A percentile compares a stretch with the other conserved stretches of the same genome.
These are phyloP conservation scores for Hymenoscyphus linearis DNA, from an alignment of 2,329 filamentous ascomycete species.

Conservation along the genomic window DNA sequence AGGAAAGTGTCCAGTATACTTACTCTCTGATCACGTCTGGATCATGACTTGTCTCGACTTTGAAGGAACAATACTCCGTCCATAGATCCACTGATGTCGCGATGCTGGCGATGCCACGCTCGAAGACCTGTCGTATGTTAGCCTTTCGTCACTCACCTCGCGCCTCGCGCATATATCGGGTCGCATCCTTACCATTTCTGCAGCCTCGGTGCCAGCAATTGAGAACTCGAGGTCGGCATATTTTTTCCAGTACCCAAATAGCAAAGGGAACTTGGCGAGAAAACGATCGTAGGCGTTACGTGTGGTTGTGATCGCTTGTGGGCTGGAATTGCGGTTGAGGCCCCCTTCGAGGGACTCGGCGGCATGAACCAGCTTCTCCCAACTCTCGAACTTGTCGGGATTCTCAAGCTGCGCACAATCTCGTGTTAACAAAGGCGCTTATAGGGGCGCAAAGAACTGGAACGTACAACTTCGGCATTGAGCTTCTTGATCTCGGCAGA, in stretches of 20 bases:
- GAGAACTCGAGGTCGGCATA: slow-evolving; percentile 98
- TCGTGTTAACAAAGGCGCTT: slow-evolving; percentile 13
- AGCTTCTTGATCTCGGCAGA: slow-evolving; percentile 77
- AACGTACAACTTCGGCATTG: slow-evolving; percentile 68
- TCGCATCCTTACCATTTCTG: slow-evolving; percentile 71
- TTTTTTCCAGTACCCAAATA: slow-evolving; percentile 99
- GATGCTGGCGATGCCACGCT: slow-evolving; percentile 89
- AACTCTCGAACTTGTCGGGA: slow-evolving; percentile 86
- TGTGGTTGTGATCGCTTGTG: slow-evolving; percentile 81
- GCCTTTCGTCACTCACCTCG: slow-evolving; percentile 12
- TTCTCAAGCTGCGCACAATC: slow-evolving; percentile 41
- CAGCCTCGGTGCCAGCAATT: slow-evolving; percentile 92
- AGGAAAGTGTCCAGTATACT: slow-evolving; percentile 69
- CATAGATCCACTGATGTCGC: slow-evolving; percentile 92
- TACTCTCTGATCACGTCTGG: slow-evolving; percentile 98
- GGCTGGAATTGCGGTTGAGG: slow-evolving; percentile 92
- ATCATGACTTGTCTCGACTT: slow-evolving; percentile 95
- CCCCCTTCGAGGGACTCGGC: slow-evolving; percentile 86
- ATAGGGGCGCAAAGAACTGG: not conserved
- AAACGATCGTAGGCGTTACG: slow-evolving; percentile 89
- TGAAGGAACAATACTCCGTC: slow-evolving; percentile 97
- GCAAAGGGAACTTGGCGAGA: slow-evolving; percentile 86
- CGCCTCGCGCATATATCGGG: slow-evolving; percentile 1
- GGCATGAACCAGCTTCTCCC: slow-evolving; percentile 85
- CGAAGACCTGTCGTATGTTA: slow-evolving; percentile 66